Base-by-base conservation (phyloP, 176 grass and related monocot species). In the Juncus inflexus region DNA sequence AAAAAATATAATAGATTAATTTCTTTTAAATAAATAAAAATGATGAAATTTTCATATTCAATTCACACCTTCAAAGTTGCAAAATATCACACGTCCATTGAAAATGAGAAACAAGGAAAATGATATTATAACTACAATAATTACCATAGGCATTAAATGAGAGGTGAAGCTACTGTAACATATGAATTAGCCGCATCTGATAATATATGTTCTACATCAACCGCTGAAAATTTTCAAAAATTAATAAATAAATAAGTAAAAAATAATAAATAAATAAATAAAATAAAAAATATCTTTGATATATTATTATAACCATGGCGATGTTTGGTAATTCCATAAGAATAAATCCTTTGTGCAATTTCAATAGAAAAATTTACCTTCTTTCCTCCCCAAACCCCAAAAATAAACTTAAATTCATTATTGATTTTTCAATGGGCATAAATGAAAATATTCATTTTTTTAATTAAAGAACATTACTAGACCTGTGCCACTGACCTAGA, bases 401-500 rank as follows among this genome's bases (percentile, higher is more conserved):
- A 58, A 57, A 42, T 40, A 80, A 52, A 40, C 62, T 58, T 28
- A 28, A 28, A 28, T 28, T 28, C 14, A 7, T 62, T 47, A 28
- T 28, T 28, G 19, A 73, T 55, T 50, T 3, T 61, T 64, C 78
- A 2, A 40, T 35, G 6, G 42, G 64, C 52, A 57, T 40, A 59
- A 9, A 51, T 45, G 42, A 45, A 67, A 35, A 64, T 74, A 68
- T 59, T 3, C 35, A 35, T 8, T 73, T 1, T 45, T 55, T 56
- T 12, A 28, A 28, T 28, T 28, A 40, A 13, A 10, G 4, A 12
- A 67, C 55, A 15, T 3, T 12, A 8, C 36, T 66, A 1, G 62
- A 96, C 94, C 94, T 86, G 94, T 85, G 69, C 94, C 88, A 62
- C 80, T 99, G 42, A 92, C 94, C 88, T 88, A 69, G 85, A 99